Percentiles rank a stretch among this genome's conserved stretches.
Evolutionary conservation across 2,329 filamentous ascomycete genomes (phyloP).

Genomic region (Ramularia collo-cygni): DNA sequence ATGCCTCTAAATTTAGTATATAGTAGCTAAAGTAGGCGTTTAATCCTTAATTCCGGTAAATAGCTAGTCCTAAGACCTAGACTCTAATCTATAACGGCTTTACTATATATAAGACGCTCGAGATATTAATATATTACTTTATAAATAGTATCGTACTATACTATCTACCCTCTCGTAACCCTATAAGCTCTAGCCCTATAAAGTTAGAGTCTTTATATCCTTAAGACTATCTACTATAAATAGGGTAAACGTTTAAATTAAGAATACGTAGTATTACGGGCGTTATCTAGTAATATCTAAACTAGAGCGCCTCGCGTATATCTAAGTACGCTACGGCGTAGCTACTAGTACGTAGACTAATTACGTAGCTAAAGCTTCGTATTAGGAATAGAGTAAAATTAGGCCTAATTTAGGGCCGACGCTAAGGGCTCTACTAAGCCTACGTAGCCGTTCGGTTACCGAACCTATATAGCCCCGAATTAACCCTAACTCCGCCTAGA

Average conservation of each 20-base stretch:
- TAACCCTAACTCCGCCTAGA: no score
- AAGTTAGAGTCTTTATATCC: background rate
- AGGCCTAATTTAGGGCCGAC: no score
- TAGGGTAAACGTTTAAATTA: background rate
- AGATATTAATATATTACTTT: conserved; percentile 24
- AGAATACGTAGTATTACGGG: background rate
- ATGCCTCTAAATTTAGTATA: conserved; percentile 23
- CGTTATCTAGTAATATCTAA: no score
- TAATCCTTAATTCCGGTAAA: conserved; percentile 29
- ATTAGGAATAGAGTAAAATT: no score
- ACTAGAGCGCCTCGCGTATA: no score
- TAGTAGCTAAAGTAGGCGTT: conserved; percentile 32
- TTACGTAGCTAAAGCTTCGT: no score
- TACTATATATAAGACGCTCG: conserved; percentile 29
- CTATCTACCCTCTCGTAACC: conserved; percentile 24
- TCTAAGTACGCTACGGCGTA: no score
- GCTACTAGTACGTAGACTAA: no score
- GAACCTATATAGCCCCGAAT: no score
- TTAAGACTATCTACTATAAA: background rate
- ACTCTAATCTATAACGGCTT: conserved; percentile 35
- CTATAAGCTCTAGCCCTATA: conserved; percentile 1
- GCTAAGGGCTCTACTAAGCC: no score
- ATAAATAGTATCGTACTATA: no score
- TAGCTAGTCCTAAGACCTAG: conserved; percentile 27
- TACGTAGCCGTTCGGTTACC: no score